phyloP scores from a whole-genome alignment of 805 yeast genomes.

The Starmerella bombi region DNA sequence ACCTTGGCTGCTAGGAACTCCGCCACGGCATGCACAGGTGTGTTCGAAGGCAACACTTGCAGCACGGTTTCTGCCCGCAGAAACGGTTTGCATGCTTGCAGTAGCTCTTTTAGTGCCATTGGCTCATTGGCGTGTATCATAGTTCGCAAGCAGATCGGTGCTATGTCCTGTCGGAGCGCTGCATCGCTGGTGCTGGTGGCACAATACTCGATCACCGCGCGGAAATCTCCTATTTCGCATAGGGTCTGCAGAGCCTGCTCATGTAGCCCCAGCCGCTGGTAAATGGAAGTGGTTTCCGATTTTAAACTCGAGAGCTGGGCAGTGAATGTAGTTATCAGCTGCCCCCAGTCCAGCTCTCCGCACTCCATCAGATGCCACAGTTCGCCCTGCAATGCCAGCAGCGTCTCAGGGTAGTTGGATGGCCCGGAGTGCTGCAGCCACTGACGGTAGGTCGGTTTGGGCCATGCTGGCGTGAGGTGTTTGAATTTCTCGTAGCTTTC shows the following conservation, averaged over 20 bases:
- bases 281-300: constrained; percentile 27
- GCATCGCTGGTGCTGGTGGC: background rate
- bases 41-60: background rate
- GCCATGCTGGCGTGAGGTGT: constrained; percentile 17
- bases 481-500: constrained; percentile 3
- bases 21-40: constrained; percentile 8
- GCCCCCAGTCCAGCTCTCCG: constrained; percentile 18
- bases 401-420: constrained; percentile 5
- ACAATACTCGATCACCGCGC: constrained; percentile 25
- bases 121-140: background rate
- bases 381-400: constrained; percentile 14
- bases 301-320: constrained; percentile 20
- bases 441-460: constrained; percentile 24
- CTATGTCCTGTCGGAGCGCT: constrained; percentile 3
- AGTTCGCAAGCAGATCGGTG: constrained; percentile 3
- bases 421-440: background rate
- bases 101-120: constrained; percentile 8
- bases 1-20: constrained; percentile 2
- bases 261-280: constrained; percentile 26
- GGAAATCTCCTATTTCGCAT: constrained; percentile 26
- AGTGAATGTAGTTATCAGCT: constrained; percentile 18
- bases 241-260: constrained; percentile 26
- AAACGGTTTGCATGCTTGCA: background rate
- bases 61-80: constrained; percentile 5
- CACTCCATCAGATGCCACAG: constrained; percentile 9